Conservation (phyloP, 148 eudicot genomes). For the Rhododendron mucronatum region DNA sequence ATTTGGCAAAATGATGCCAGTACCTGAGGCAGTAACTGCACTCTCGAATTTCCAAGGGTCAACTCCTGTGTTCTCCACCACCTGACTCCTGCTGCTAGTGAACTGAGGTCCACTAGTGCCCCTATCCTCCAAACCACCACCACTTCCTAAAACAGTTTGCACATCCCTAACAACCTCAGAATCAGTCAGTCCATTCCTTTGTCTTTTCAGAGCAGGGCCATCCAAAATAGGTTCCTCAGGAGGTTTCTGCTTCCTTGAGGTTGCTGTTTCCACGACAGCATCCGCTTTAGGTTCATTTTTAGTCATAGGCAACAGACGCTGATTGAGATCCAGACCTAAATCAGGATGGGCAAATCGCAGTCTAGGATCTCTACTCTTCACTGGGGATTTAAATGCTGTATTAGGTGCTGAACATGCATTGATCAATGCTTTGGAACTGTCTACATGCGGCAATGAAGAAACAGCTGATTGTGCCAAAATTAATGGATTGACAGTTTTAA, state of each 20-base stretch:
- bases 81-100: constrained; percentile 22
- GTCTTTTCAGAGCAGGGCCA: constrained; percentile 64
- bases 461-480: constrained; percentile 24
- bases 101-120: constrained; percentile 28
- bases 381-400: constrained; percentile 29
- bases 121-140: constrained; percentile 35
- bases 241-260: constrained; percentile 44
- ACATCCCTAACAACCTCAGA: constrained; percentile 14
- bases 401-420: constrained; percentile 28
- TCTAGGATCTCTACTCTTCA: constrained; percentile 87
- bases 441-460: constrained; percentile 26
- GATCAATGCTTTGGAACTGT: constrained; percentile 27
- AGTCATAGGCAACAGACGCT: constrained; percentile 21
- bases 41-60: constrained; percentile 30
- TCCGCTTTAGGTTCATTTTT: constrained; percentile 34
- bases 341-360: constrained; percentile 50
- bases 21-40: constrained; percentile 25
- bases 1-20: constrained; percentile 15
- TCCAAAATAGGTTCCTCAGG: constrained; percentile 33
- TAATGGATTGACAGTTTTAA: constrained; percentile 19
- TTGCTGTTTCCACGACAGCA: constrained; percentile 29
- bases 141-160: constrained; percentile 24
- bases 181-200: constrained; percentile 38
- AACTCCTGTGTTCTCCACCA: constrained; percentile 20
- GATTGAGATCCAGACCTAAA: constrained; percentile 29